Evolutionary conservation across 768 basidiomycete genomes (phyloP), one percentile per base, ranked within the genome.

Genomic region (Xanthoconium purpureum): DNA sequence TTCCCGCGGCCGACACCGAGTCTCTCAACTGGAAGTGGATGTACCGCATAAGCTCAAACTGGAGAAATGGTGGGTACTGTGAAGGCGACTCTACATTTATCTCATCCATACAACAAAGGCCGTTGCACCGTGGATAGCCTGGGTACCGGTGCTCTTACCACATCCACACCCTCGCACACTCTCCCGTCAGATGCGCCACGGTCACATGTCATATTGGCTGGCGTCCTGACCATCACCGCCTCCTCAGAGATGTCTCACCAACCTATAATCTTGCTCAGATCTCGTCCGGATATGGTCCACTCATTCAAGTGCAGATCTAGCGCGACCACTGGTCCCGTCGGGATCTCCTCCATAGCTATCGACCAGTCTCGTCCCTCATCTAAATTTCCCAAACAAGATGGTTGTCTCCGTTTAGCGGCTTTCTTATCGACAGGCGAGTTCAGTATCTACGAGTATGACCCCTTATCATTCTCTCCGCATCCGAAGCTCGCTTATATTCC

Each of bases 1-100:
- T 53, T 40, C 59, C 72, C 56, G 63, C 65, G 32, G 72, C 75
- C 18, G 66, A 72, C 18, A 8, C 45, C 14, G 54, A 57, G 46
- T 67, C 71, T 36, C 67, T 74, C 32, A 81, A 89, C 65, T 92
- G 89, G 89, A 91, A 89, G 70, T 88, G 83, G 82, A 90, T 91
- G 89, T 91, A 90, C 70, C 80, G 88, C 53, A 87, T 91, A 59
- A 89, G 87, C 62, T 84, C 84, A 15, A 91, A 91, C 62, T 92
- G 90, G 90, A 80, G 80, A 68, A 87, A 74, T 71, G 90, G 90
- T 91, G 63, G 61, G 78, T 66, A 53, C 35, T 45, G 44, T 50
- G 44, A 42, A 38, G 62, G 29, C 55, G 20, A 50, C 53, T 64
- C 35, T 54, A 35, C 45, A n/a, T 52, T 62, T 33, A 57, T 67